Evolutionary conservation across 2,329 filamentous ascomycete genomes (phyloP), one percentile per base, ranked within the genome.

Genomic region (Orbilia ellipsospora): DNA sequence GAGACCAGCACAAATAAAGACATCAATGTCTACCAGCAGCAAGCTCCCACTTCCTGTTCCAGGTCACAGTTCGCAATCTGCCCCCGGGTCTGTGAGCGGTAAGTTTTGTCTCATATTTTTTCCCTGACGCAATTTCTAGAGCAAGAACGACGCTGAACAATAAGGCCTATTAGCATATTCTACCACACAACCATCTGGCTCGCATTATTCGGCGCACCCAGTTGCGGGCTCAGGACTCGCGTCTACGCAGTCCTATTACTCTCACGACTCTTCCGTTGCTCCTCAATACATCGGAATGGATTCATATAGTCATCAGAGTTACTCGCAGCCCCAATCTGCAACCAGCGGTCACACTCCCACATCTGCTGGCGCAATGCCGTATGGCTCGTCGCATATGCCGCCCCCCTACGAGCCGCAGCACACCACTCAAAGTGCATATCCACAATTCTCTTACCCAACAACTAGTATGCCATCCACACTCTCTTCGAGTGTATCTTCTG

Each of bases 231-330:
- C 56, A 36, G 62, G 62, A 15, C 63, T 74, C 40, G 70, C 62
- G 31, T 74, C 70, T 44, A 61, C 54, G 45, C 72, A 69, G 40
- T 36, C 72, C 7, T 75, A 75, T 54, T 75, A 75, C 42, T 69
- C 72, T 20, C 72, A 75, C 59, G 72, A 75, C 45, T 56, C 64
- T 15, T 65, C 64, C 65, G 72, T 75, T 20, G 15, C 72, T 18
- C 72, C 72, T 16, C 72, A 75, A 69, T 75, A 75, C 26, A 68
- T 75, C 54, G 64, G 64, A 15, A 75, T 75, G 72, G 72, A 75
- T 69, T 75, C 72, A 10, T 75, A 75, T 52, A 65, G 64, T 54
- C 72, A 75, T 44, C 72, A 64, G 52, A 63, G 72, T 50, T 75
- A 75, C 36, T 75, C 72, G 72, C 72, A 75, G 64, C 72, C 64